Percentiles rank a stretch among this genome's conserved stretches.
phyloP scores from a whole-genome alignment of 208 protist species.

The Trichomonas vaginalis region DNA sequence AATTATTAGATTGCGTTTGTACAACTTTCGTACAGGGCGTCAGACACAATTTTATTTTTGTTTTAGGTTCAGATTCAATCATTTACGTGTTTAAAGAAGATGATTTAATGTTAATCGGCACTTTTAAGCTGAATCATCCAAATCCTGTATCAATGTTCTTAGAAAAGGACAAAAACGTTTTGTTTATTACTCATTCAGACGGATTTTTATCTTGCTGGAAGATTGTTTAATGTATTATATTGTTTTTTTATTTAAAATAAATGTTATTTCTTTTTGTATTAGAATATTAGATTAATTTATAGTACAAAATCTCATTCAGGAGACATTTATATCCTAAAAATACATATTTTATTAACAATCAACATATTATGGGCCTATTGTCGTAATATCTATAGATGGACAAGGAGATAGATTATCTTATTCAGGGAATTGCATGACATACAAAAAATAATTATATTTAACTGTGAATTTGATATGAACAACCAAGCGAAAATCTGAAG shows the following conservation, averaged over 20 bases:
- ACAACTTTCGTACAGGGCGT: background rate
- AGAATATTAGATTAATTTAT: no score
- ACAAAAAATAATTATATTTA: no score
- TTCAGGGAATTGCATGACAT: no score
- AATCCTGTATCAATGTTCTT: background rate
- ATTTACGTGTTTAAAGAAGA: background rate
- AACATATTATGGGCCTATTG: no score
- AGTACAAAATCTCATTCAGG: no score
- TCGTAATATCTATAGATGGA: no score
- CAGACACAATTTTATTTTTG: background rate
- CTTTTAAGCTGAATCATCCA: background rate
- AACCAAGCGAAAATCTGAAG: no score
- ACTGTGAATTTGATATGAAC: no score
- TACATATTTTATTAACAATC: no score
- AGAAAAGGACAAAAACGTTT: background rate
- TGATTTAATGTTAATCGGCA: background rate
- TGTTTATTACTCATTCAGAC: background rate
- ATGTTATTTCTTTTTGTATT: background rate
- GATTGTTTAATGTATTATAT: background rate
- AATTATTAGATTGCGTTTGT: background rate
- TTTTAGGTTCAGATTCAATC: background rate
- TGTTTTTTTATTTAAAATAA: background rate
- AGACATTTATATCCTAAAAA: no score
- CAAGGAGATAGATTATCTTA: no score
- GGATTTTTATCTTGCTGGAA: background rate